phyloP scores from a whole-genome alignment of 495 filamentous ascomycete genomes.

The Podospora conica region DNA sequence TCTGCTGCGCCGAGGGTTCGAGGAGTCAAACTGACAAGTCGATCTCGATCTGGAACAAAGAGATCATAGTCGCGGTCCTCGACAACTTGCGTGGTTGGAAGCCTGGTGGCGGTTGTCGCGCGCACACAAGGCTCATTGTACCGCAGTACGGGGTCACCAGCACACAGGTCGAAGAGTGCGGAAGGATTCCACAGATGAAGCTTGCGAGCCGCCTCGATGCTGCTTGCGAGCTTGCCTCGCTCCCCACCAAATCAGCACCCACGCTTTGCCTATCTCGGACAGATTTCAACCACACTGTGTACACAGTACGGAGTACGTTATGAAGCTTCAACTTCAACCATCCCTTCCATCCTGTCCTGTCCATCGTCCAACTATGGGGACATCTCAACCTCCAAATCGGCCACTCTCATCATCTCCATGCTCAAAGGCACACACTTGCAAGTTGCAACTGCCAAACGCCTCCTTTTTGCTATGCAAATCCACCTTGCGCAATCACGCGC shows the following conservation, averaged over 20 bases:
- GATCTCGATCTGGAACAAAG: not conserved
- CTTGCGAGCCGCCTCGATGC: too few relatives aligned
- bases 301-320: too few relatives aligned
- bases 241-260: too few relatives aligned
- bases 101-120: not conserved
- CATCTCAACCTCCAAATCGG: not conserved
- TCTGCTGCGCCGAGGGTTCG: not conserved
- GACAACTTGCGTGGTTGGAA: not conserved
- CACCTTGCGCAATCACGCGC: constrained; percentile 34
- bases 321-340: too few relatives aligned
- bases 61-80: not conserved
- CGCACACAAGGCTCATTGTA: not conserved
- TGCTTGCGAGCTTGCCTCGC: not conserved
- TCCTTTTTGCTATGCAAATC: constrained; percentile 25
- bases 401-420: not conserved
- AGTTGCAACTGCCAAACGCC: not conserved
- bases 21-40: not conserved
- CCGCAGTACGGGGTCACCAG: not conserved
- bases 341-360: too few relatives aligned
- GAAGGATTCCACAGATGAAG: not conserved
- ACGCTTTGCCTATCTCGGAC: not conserved
- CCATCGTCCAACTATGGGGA: too few relatives aligned
- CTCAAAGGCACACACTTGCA: not conserved
- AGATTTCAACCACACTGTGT: not conserved
- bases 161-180: not conserved